Evolutionary conservation across 2,329 filamentous ascomycete species (phyloP), one percentile per base, ranked within the genome.

Genomic region (Botrytis elliptica): DNA sequence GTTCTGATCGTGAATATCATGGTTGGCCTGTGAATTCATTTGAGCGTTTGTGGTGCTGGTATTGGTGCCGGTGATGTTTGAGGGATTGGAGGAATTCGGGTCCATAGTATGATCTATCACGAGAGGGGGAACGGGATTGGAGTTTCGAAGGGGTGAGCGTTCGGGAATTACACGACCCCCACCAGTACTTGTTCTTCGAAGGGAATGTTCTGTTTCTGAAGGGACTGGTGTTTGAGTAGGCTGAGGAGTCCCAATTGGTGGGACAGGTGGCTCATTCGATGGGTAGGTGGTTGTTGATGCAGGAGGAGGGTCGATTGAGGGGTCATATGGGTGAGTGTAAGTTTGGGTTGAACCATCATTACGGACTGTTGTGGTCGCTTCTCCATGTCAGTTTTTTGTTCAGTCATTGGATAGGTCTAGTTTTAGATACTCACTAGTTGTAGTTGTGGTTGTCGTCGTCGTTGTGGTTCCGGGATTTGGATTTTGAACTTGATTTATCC

Each of bases 141-240:
- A 70, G n/a, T 73, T 73, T 42, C 66, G 57, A 33, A 73, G 46
- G 46, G 55, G 65, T 63, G 71, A 73, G 9, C 71, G 66, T 62
- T 70, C 65, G 22, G 71, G 71, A 52, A 73, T 73, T 6, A 70
- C n/a, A 44, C 71, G 71, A 14, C 71, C 66, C 5, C 66, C 71
- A 36, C 57, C 38, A 33, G 71, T 73, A 44, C 71, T 73, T 40
- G n/a, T 64, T 55, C 66, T 70, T 29, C 63, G 20, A 9, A 57
- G 46, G 14, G 64, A 33, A 6, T 49, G 40, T 14, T 67, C 49
- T 9, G 33, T 18, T 67, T 72, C 62, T 12, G 29, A 10, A 40
- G 44, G 52, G 36, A n/a, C 3, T 20, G 62, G 46, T 25, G n/a
- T 49, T 22, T 59, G 70, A 38, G 49, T 49, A 10, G 59, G 46